phyloP scores from a whole-genome alignment of 129 eudicot species.

The Deinandra increscens region DNA sequence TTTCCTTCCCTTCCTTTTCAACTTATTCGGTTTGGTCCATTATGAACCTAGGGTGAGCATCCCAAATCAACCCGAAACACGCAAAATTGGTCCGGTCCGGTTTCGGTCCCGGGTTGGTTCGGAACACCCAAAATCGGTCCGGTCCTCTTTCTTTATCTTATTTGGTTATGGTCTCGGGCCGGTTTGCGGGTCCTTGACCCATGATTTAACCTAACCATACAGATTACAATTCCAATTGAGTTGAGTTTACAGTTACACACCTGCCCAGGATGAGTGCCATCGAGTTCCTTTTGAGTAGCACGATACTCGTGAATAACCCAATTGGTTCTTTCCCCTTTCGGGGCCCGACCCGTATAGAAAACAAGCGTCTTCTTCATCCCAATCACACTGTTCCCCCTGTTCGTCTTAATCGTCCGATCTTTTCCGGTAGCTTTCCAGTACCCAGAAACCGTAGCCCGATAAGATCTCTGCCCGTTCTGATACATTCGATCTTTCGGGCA shows the following conservation, averaged over 20 bases:
- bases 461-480: constrained; percentile 73
- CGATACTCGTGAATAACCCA: constrained; percentile 93
- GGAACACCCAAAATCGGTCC: too few species aligned
- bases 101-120: too few species aligned
- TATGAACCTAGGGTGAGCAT: too few species aligned
- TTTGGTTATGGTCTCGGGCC: too few species aligned
- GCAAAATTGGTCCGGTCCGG: too few species aligned
- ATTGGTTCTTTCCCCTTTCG: constrained; percentile 71
- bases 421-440: constrained; percentile 96
- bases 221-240: too few species aligned
- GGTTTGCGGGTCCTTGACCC: too few species aligned
- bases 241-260: constrained; percentile 32
- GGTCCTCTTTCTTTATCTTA: too few species aligned
- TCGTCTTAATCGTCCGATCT: constrained; percentile 57
- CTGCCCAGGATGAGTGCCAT: constrained; percentile 91
- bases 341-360: constrained; percentile 80
- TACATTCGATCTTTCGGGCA: constrained; percentile 53
- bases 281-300: constrained; percentile 69
- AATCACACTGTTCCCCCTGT: constrained; percentile 53
- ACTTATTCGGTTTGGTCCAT: too few species aligned
- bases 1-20: too few species aligned
- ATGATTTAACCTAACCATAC: too few species aligned
- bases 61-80: too few species aligned
- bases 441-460: constrained; percentile 72
- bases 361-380: constrained; percentile 88